A percentile compares a stretch with the other conserved stretches of the same genome.
These are phyloP conservation scores for Botryotinia globosa DNA, from an alignment of 2,329 filamentous ascomycete species.

Conservation along the genomic window DNA sequence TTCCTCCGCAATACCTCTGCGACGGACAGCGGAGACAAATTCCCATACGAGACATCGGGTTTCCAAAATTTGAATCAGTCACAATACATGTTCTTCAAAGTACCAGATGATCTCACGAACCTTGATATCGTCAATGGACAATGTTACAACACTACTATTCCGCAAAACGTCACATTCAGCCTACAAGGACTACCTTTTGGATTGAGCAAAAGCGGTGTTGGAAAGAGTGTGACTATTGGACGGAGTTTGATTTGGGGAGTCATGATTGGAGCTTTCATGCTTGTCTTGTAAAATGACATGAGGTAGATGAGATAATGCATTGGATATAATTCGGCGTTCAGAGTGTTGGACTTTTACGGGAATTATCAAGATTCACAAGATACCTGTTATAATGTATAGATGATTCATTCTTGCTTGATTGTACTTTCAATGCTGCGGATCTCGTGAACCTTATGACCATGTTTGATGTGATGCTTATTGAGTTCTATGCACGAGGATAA, in stretches of 20 bases:
- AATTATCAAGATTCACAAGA: neutral
- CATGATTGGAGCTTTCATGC: neutral
- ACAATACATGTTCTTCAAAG: slow-evolving; percentile 76
- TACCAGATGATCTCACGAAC: slow-evolving; percentile 64
- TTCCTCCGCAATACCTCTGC: slow-evolving; percentile 71
- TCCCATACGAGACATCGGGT: slow-evolving; percentile 72
- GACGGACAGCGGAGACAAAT: slow-evolving; percentile 64
- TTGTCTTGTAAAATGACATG: neutral
- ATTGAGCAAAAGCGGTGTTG: slow-evolving; percentile 31
- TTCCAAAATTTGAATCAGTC: slow-evolving; percentile 65
- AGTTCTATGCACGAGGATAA: no score
- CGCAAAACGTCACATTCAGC: slow-evolving; percentile 70
- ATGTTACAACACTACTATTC: slow-evolving; percentile 62
- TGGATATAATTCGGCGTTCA: slow-evolving; percentile 10
- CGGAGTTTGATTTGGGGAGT: neutral
- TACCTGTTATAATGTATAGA: neutral
- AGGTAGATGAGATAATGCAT: slow-evolving; percentile 6
- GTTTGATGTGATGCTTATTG: neutral
- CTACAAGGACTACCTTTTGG: slow-evolving; percentile 57
- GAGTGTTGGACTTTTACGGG: neutral
- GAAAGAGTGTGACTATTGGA: neutral
- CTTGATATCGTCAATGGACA: slow-evolving; percentile 66
- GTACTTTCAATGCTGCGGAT: neutral
- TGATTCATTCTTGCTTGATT: neutral
- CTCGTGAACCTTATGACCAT: neutral